These are phyloP conservation scores for Fusarium xyrophilum DNA, from an alignment of 2,329 filamentous ascomycete species.

Conservation along the genomic window DNA sequence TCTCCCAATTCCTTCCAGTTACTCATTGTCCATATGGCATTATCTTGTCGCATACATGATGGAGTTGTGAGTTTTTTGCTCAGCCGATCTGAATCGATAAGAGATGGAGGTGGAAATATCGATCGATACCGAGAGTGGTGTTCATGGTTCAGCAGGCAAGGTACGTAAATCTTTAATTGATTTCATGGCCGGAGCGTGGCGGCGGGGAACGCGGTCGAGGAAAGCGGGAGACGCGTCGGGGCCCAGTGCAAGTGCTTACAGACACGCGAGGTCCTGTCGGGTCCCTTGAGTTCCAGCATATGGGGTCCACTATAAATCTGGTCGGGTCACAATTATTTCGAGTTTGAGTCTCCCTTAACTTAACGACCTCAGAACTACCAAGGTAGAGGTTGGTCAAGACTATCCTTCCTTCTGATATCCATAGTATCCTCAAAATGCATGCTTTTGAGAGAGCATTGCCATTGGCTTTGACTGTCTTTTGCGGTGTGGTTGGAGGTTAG, in stretches of 20 bases:
- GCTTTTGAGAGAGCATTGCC: conserved; percentile 48
- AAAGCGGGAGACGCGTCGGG: conserved; percentile 40
- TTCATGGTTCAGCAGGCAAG: conserved; percentile 8
- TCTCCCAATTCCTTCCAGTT: conserved; percentile 60
- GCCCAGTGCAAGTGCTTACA: neutral
- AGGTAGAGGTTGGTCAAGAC: neutral
- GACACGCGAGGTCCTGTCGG: conserved; percentile 1
- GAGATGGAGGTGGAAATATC: conserved; percentile 6
- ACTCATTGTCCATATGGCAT: conserved; percentile 49
- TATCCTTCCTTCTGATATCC: neutral
- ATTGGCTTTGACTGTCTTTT: conserved; percentile 48
- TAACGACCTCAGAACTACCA: neutral
- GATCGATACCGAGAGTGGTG: conserved; percentile 10
- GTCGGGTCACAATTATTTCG: conserved; percentile 6
- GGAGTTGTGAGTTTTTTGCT: neutral
- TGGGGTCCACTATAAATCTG: conserved; percentile 11
- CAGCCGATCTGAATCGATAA: neutral
- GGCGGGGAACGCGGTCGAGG: conserved; percentile 40
- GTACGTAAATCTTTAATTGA: conserved; percentile 30
- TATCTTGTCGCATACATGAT: conserved; percentile 32
- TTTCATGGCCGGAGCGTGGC: conserved; percentile 23
- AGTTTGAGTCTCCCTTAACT: conserved; percentile 6
- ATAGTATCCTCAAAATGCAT: conserved; percentile 38
- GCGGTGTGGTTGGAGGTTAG: conserved; percentile 48
- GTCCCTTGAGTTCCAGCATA: neutral